Evolutionary conservation across 2,329 filamentous ascomycete genomes (phyloP).

Genomic region (Scolecobasidium constrictum): DNA sequence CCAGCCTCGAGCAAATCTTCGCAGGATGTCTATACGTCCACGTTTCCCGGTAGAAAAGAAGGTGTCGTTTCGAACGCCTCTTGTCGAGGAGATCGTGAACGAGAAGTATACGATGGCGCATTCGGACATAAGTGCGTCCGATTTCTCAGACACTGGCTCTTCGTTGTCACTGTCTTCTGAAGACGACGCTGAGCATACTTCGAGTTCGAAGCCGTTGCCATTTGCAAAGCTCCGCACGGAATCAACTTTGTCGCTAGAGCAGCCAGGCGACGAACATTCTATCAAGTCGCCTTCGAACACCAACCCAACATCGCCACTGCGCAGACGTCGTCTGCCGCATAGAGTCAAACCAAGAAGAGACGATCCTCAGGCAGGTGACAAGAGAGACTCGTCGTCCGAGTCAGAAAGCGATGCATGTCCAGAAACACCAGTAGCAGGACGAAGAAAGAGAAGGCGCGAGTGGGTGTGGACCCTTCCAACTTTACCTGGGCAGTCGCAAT

Average conservation of each 20-base stretch:
- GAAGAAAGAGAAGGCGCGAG: slow-evolving; percentile 41
- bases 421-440: slow-evolving; percentile 41
- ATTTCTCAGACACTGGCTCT: slow-evolving; percentile 18
- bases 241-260: not conserved
- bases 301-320: slow-evolving; percentile 12
- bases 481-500: slow-evolving; percentile 1
- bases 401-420: slow-evolving; percentile 33
- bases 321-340: slow-evolving; percentile 2
- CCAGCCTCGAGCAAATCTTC: slow-evolving; percentile 21
- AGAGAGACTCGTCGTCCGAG: slow-evolving; percentile 35
- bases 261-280: slow-evolving; percentile 15
- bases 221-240: not conserved
- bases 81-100: slow-evolving; percentile 50
- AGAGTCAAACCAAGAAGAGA: not conserved
- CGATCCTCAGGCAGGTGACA: slow-evolving; percentile 24
- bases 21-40: slow-evolving; percentile 14
- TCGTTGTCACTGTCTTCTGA: slow-evolving; percentile 14
- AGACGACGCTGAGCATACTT: not conserved
- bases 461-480: slow-evolving; percentile 47
- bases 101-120: slow-evolving; percentile 44
- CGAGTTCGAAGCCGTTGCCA: slow-evolving; percentile 17
- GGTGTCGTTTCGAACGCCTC: slow-evolving; percentile 43
- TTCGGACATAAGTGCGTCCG: slow-evolving; percentile 40
- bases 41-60: slow-evolving; percentile 45
- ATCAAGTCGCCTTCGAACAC: slow-evolving; percentile 2